Evolutionary conservation across 805 yeast species (phyloP).

Genomic region (Priceomyces castillae): DNA sequence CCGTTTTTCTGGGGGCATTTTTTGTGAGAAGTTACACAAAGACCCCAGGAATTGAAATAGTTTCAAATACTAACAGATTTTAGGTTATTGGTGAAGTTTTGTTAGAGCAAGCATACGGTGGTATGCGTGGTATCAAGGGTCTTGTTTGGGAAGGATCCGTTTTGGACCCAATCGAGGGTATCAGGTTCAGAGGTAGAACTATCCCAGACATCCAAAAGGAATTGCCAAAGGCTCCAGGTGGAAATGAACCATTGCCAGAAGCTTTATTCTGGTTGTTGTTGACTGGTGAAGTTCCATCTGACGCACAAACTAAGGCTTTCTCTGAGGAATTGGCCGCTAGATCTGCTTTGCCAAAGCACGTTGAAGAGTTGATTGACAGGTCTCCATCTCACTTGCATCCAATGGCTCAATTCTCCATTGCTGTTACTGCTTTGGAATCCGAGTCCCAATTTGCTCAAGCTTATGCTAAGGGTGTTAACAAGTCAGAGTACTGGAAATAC

Average conservation of each 20-base stretch:
- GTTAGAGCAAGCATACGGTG: constrained; percentile 55
- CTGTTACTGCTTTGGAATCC: constrained; percentile 68
- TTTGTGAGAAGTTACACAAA: constrained; percentile 5
- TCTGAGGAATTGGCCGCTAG: constrained; percentile 62
- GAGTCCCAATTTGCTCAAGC: constrained; percentile 71
- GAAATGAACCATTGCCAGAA: constrained; percentile 68
- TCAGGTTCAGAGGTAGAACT: constrained; percentile 74
- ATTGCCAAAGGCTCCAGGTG: constrained; percentile 60
- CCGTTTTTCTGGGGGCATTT: constrained; percentile 2
- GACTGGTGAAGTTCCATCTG: constrained; percentile 71
- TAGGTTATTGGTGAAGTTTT: constrained; percentile 46
- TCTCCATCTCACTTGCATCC: constrained; percentile 74
- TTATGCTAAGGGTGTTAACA: constrained; percentile 66
- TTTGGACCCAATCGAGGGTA: constrained; percentile 73
- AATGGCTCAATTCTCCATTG: constrained; percentile 80
- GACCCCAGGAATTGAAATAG: neutral
- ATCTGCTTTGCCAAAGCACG: constrained; percentile 63
- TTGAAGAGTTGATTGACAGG: constrained; percentile 56
- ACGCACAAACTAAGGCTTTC: constrained; percentile 53
- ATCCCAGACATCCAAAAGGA: constrained; percentile 66
- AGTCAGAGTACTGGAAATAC: constrained; percentile 72
- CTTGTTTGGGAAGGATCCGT: constrained; percentile 80
- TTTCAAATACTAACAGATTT: constrained; percentile 14
- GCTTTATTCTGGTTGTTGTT: constrained; percentile 75
- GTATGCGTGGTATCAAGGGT: constrained; percentile 77